Conservation (phyloP, 2,329 filamentous ascomycete species). For the Tolypocladium amazonense region DNA sequence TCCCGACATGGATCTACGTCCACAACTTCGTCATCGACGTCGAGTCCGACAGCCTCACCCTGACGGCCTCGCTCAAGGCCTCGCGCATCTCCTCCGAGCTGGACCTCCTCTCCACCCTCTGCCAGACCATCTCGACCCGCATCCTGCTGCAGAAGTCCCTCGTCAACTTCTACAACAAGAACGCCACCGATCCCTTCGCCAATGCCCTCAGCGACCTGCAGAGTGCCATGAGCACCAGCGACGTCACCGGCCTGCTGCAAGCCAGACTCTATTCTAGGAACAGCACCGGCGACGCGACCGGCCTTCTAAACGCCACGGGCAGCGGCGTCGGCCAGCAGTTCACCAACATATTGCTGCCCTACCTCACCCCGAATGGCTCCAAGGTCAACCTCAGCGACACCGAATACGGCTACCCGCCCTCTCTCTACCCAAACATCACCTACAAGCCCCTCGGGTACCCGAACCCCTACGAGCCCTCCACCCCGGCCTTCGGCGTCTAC, state of each 20-base stretch:
- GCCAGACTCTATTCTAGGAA: constrained; percentile 64
- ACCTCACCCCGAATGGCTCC: constrained; percentile 44
- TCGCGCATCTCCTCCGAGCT: constrained; percentile 71
- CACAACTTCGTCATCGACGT: constrained; percentile 42
- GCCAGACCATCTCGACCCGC: constrained; percentile 59
- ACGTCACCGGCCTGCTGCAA: constrained; percentile 53
- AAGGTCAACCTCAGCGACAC: constrained; percentile 50
- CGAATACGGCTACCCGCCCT: constrained; percentile 56
- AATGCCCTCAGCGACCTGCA: constrained; percentile 53
- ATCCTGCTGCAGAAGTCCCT: constrained; percentile 47
- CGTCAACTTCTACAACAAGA: constrained; percentile 44
- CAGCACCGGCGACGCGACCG: constrained; percentile 39
- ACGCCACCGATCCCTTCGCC: constrained; percentile 45
- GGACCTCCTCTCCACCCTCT: constrained; percentile 66
- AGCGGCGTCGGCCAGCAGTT: constrained; percentile 17
- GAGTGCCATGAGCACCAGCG: constrained; percentile 56
- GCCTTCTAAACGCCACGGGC: constrained; percentile 56
- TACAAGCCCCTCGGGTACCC: constrained; percentile 37
- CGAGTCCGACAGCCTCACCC: constrained; percentile 51
- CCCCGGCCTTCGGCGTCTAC: constrained; percentile 31
- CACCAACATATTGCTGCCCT: constrained; percentile 47
- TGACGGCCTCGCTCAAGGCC: constrained; percentile 81
- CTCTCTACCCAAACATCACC: constrained; percentile 70
- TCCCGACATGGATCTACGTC: constrained; percentile 60
- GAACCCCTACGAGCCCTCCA: constrained; percentile 29